Evolutionary conservation across 2,329 filamentous ascomycete species (phyloP).

Genomic region (Neofusicoccum sp.): DNA sequence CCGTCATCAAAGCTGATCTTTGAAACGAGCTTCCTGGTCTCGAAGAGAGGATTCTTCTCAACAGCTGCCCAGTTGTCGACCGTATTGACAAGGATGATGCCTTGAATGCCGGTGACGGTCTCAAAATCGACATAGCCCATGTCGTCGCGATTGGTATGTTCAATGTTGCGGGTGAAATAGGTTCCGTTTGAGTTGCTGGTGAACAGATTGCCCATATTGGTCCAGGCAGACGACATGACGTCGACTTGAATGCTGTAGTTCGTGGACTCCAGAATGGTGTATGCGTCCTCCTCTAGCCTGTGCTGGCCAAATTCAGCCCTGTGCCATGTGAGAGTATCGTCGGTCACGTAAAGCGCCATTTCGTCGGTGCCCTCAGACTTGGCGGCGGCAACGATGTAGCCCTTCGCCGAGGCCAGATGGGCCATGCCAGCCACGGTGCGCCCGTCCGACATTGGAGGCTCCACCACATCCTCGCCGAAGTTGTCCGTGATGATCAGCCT

Average conservation of each 20-base stretch:
- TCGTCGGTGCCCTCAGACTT: slow-evolving; percentile 79
- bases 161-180: slow-evolving; percentile 87
- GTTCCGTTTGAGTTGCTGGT: slow-evolving; percentile 98
- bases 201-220: slow-evolving; percentile 81
- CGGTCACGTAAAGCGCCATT: slow-evolving; percentile 85
- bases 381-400: slow-evolving; percentile 80
- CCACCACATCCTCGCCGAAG: slow-evolving; percentile 57
- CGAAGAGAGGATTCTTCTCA: slow-evolving; percentile 46
- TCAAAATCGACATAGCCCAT: slow-evolving; percentile 88
- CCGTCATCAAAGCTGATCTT: slow-evolving; percentile 96
- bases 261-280: slow-evolving; percentile 92
- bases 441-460: slow-evolving; percentile 73
- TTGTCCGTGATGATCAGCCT: slow-evolving; percentile 78
- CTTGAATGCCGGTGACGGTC: slow-evolving; percentile 86
- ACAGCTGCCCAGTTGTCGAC: slow-evolving; percentile 84
- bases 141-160: slow-evolving; percentile 83
- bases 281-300: slow-evolving; percentile 78
- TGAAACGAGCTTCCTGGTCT: slow-evolving; percentile 68
- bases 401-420: slow-evolving; percentile 80
- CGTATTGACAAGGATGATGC: slow-evolving; percentile 84
- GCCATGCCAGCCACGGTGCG: slow-evolving; percentile 76
- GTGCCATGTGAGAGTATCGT: slow-evolving; percentile 84
- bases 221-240: slow-evolving; percentile 69
- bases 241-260: slow-evolving; percentile 98
- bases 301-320: slow-evolving; percentile 86